Evolutionary conservation across 805 yeast species (phyloP).

Genomic region (Torulaspora quercuum): DNA sequence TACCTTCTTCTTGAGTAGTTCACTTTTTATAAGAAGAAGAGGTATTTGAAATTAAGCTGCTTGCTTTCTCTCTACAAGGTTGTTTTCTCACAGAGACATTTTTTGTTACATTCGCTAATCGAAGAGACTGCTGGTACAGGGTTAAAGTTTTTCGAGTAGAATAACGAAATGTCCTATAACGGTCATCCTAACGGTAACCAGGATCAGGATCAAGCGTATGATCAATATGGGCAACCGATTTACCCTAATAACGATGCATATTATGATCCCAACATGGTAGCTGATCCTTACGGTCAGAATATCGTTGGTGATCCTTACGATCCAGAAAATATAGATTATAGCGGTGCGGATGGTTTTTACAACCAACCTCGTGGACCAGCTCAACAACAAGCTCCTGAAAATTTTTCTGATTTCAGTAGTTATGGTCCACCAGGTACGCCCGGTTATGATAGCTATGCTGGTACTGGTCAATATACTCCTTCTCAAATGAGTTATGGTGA

Average conservation of each 20-base stretch:
- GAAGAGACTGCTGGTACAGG: no score
- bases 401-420: slow-evolving; percentile 63
- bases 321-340: slow-evolving; percentile 44
- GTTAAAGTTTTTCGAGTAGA: no score
- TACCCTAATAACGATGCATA: slow-evolving; percentile 38
- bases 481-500: slow-evolving; percentile 84
- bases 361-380: slow-evolving; percentile 50
- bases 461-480: slow-evolving; percentile 73
- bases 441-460: slow-evolving; percentile 54
- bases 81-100: background rate
- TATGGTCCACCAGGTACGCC: slow-evolving; percentile 55
- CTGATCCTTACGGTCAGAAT: slow-evolving; percentile 35
- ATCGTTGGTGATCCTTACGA: slow-evolving; percentile 35
- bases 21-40: no score
- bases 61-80: no score
- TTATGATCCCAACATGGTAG: slow-evolving; percentile 36
- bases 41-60: no score
- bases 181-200: slow-evolving; percentile 26
- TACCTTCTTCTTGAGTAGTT: no score
- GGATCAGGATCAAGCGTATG: slow-evolving; percentile 26
- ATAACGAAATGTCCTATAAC: slow-evolving; percentile 28
- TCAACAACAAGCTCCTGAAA: slow-evolving; percentile 54
- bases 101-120: slow-evolving; percentile 6
- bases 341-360: slow-evolving; percentile 45
- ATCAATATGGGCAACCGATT: slow-evolving; percentile 44